Percentiles rank a stretch among this genome's conserved stretches.
phyloP scores from a whole-genome alignment of 2,329 filamentous ascomycete genomes.

The Aspergillus sp. region DNA sequence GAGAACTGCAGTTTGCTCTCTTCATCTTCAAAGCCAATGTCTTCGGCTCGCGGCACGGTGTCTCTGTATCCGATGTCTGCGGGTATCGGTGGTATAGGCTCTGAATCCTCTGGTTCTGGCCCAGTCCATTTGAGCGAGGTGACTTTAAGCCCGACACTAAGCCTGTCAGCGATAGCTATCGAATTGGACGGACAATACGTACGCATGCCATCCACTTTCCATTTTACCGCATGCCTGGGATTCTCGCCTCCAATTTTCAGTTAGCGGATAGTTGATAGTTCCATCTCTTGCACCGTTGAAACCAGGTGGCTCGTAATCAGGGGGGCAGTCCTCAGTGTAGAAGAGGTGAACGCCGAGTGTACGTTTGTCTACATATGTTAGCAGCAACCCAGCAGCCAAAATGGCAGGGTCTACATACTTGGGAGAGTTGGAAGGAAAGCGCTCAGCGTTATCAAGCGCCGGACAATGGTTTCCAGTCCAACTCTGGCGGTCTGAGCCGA shows the following conservation, averaged over 20 bases:
- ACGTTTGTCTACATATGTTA: constrained; percentile 31
- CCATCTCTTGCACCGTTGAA: constrained; percentile 34
- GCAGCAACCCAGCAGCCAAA: background rate
- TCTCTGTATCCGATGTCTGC: constrained; percentile 32
- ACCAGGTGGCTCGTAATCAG: constrained; percentile 43
- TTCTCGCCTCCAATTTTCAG: constrained; percentile 39
- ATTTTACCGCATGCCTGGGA: constrained; percentile 34
- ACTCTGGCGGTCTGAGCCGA: constrained; percentile 42
- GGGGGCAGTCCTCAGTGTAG: constrained; percentile 43
- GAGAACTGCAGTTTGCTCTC: background rate
- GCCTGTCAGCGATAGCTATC: constrained; percentile 13
- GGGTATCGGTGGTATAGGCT: constrained; percentile 27
- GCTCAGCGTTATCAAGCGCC: constrained; percentile 40
- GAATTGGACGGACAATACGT: constrained; percentile 5
- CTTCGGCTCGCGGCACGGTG: constrained; percentile 20
- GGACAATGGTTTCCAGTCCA: constrained; percentile 46
- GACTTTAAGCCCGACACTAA: constrained; percentile 35
- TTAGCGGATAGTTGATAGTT: constrained; percentile 36
- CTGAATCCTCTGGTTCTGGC: constrained; percentile 22
- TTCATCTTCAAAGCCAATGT: constrained; percentile 27
- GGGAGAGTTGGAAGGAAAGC: constrained; percentile 43
- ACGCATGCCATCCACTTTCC: constrained; percentile 43
- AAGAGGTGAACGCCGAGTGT: constrained; percentile 47
- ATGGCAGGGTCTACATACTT: constrained; percentile 29
- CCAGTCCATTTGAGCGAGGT: constrained; percentile 34